Evolutionary conservation across 257 asterid genomes (phyloP), one percentile per base, ranked within the genome.

Genomic region (Przewalskia tangutica): DNA sequence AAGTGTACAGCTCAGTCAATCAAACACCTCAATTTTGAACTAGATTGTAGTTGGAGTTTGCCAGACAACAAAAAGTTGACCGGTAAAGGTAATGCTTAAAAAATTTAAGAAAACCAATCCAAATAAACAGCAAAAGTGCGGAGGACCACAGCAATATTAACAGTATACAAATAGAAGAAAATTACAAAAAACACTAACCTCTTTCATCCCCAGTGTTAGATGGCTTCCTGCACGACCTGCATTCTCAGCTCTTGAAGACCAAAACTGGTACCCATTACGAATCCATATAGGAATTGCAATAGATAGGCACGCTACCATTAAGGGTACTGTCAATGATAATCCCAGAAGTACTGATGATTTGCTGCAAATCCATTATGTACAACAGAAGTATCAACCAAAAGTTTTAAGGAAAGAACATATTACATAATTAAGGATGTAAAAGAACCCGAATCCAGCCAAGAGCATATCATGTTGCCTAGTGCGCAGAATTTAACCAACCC

Each of bases 271-370:
- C 60, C 98, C 97, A 85, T 94, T 96, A 86, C 88, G 97, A 83
- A 96, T 91, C 97, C 98, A 96, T 81, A 92, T 88, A n/a, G 98
- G 99, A 85, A 92, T 81, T 82, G 97, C 98, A 84, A 96, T 89
- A 82, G 98, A 96, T 20, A 96, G 91, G 89, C 99, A 96, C 80
- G 95, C 98, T 85, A 96, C 98, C 98, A 96, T 96, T 71, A 96
- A 89, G 83, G 99, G 99, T 65, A 94, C 94, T 8, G 97, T 94
- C 92, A 96, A 86, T 86, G 99, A 94, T 87, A 96, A 85, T 54
- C 99, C 99, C 79, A 96, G 97, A 81, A 96, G 98, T 81, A 96
- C 92, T 6, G 99, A 94, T 56, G 99, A 96, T 86, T 96, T 96
- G 91, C 99, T 96, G 97, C 90, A 90, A 40, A 80, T 78, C 78